Base-by-base conservation (phyloP, 106 monocot species). In the Phalaenopsis aphrodite region DNA sequence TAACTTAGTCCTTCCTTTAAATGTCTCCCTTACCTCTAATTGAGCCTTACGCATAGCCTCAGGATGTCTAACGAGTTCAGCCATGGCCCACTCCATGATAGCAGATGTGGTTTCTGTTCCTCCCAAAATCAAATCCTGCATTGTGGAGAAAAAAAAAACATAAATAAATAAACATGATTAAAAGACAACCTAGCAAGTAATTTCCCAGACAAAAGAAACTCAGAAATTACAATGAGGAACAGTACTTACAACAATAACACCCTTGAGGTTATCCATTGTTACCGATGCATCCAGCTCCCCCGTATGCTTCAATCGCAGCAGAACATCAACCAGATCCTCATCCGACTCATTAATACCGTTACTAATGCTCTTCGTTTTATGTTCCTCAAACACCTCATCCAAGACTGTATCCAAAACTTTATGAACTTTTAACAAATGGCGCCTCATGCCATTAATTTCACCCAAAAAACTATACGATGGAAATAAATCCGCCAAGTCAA, bases 11-110 rank as follows among this genome's bases (percentile, higher is more conserved):
- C 72, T 78, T 8, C 69, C 78, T 0, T 41, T n/a, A 12, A 46
- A 67, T 14, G 43, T 52, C 17, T 48, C 8, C 21, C 83, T 45
- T 30, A 83, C 78, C 41, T 83, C 83, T 8, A 16, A 18, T 16
- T 83, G 77, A 36, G 64, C 78, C 55, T 76, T 83, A 23, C 69
- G 47, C 83, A 83, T 83, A 3, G 55, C 19, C n/a, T 69, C 69
- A 1, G 83, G 83, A 45, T 83, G 77, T 42, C 64, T 67, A 39
- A 83, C 68, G 18, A 83, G 77, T 68, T 83, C 83, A 5, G 78
- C 15, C 83, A 83, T 83, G 5, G 52, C 78, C 83, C 83, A 83
- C 5, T 68, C 75, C 12, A 83, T 23, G 5, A 52, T 69, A 38
- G 47, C 37, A 0, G 77, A 46, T 36, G 78, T 49, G 3, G 83